Evolutionary conservation across 2,329 filamentous ascomycete species (phyloP).

Genomic region (Thelonectria olida): DNA sequence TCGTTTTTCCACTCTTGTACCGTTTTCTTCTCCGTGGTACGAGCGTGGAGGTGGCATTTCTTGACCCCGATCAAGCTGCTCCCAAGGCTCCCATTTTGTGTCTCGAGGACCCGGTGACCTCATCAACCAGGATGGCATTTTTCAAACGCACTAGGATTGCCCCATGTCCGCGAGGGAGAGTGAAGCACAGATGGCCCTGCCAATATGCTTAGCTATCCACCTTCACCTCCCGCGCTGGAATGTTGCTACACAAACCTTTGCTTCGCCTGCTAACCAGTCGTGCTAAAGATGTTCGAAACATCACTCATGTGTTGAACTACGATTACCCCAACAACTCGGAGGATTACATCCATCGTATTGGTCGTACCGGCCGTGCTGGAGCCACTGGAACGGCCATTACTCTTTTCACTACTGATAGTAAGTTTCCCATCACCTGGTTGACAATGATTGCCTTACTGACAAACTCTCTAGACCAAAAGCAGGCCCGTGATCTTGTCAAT

Average conservation of each 20-base stretch:
- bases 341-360: conserved; percentile 97
- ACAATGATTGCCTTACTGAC: conserved; percentile 45
- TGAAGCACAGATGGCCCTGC: conserved; percentile 59
- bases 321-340: conserved; percentile 99
- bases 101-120: conserved; percentile 65
- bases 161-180: conserved; percentile 66
- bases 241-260: conserved; percentile 65
- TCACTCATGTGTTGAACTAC: conserved; percentile 99
- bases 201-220: conserved; percentile 59
- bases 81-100: conserved; percentile 64
- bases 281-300: conserved; percentile 97
- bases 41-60: conserved; percentile 81
- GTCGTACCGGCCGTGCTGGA: conserved; percentile 95
- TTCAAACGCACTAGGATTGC: conserved; percentile 65
- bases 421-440: conserved; percentile 56
- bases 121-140: conserved; percentile 62
- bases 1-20: conserved; percentile 81
- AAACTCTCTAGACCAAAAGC: conserved; percentile 76
- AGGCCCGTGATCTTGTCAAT: conserved; percentile 94
- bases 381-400: conserved; percentile 96
- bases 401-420: conserved; percentile 99
- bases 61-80: conserved; percentile 79
- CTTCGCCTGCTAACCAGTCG: conserved; percentile 80
- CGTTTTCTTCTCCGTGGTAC: conserved; percentile 69
- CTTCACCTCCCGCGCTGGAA: conserved; percentile 64